Conservation (phyloP, 495 filamentous ascomycete species). For the Sabuloglossum arenarium region DNA sequence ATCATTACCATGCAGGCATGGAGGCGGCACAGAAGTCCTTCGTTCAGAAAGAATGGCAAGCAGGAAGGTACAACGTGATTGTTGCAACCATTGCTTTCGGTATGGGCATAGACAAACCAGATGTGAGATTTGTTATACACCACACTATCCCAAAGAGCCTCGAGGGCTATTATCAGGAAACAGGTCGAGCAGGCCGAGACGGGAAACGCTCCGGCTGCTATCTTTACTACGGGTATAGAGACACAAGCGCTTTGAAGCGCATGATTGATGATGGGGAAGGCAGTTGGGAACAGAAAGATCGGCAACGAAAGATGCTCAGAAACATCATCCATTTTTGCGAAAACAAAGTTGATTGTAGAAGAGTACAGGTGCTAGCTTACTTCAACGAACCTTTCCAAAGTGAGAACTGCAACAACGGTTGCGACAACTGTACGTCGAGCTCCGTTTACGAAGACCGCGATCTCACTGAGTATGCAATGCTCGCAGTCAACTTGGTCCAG, state of each 20-base stretch:
- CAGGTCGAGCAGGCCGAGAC: constrained; percentile 82
- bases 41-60: constrained; percentile 68
- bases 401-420: constrained; percentile 47
- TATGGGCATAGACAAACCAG: constrained; percentile 95
- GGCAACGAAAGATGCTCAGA: constrained; percentile 66
- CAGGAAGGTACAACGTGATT: constrained; percentile 58
- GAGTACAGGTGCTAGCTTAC: constrained; percentile 74
- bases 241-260: constrained; percentile 36
- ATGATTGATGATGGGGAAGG: constrained; percentile 71
- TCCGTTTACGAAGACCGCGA: constrained; percentile 46
- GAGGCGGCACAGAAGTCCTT: constrained; percentile 34
- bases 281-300: constrained; percentile 51
- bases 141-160: constrained; percentile 79
- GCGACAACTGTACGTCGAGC: constrained; percentile 71
- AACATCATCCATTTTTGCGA: constrained; percentile 74
- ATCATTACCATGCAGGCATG: constrained; percentile 75
- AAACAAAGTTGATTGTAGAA: constrained; percentile 64
- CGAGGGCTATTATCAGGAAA: constrained; percentile 98
- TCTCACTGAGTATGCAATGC: constrained; percentile 49
- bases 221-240: constrained; percentile 64
- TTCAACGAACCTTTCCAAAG: constrained; percentile 68
- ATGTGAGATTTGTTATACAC: constrained; percentile 92
- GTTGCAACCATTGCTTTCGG: constrained; percentile 99
- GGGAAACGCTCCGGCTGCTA: constrained; percentile 75
- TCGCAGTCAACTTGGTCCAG: constrained; percentile 43